Evolutionary conservation across 345 rosid species (phyloP).

Genomic region (Bruguiera parviflora): DNA sequence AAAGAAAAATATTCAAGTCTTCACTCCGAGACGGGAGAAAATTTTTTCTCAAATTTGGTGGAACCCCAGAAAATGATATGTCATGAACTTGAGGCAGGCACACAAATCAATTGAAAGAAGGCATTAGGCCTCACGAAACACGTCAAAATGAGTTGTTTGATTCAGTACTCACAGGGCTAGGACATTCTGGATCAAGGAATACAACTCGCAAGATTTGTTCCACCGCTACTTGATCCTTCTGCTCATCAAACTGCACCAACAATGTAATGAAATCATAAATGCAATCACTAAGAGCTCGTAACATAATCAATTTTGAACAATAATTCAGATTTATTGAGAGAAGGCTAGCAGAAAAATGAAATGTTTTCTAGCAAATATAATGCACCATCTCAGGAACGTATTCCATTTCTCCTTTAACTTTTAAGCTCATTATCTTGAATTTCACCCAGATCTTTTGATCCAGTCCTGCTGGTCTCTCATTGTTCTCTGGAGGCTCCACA

Average conservation of each 20-base stretch:
- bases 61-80: too few relatives aligned
- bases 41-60: too few relatives aligned
- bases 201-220: slow-evolving; percentile 84
- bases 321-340: not conserved
- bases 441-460: slow-evolving; percentile 35
- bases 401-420: slow-evolving; percentile 30
- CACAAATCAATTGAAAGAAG: too few relatives aligned
- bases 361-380: not conserved
- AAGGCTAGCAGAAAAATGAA: not conserved
- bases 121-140: too few relatives aligned
- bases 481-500: slow-evolving; percentile 38
- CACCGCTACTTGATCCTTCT: slow-evolving; percentile 69
- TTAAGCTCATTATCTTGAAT: slow-evolving; percentile 37
- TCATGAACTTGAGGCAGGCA: too few relatives aligned
- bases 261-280: not conserved
- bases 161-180: slow-evolving; percentile 61
- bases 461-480: slow-evolving; percentile 17
- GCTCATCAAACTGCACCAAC: slow-evolving; percentile 82
- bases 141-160: too few relatives aligned
- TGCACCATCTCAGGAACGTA: slow-evolving; percentile 36
- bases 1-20: not conserved
- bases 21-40: too few relatives aligned
- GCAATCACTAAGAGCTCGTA: not conserved
- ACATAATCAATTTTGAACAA: not conserved
- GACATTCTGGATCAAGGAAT: slow-evolving; percentile 73